phyloP scores from a whole-genome alignment of 2,329 filamentous ascomycete genomes.

The Stagonosporopsis chrysanthemi region DNA sequence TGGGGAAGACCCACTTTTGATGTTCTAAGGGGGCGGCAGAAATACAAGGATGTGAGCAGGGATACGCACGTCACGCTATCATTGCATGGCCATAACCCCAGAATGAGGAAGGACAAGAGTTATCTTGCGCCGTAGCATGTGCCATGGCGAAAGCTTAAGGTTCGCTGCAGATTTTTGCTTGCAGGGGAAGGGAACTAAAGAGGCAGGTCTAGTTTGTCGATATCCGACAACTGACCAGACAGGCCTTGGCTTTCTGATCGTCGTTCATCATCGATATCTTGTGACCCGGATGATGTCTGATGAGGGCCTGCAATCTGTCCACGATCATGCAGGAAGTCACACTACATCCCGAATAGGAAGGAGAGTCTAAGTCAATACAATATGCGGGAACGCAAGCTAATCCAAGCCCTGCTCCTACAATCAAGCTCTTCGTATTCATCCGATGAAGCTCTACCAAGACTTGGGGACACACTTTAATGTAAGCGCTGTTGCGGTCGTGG shows the following conservation, averaged over 20 bases:
- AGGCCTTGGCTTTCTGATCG: too few species aligned
- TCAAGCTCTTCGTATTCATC: not conserved
- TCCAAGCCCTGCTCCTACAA: not conserved
- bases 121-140: not conserved
- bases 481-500: not conserved
- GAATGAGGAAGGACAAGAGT: not conserved
- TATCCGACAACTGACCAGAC: too few species aligned
- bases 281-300: not conserved
- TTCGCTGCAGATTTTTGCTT: not conserved
- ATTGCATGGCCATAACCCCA: not conserved
- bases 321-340: not conserved
- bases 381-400: not conserved
- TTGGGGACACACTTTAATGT: not conserved
- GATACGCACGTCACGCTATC: not conserved
- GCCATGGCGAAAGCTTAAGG: not conserved
- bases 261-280: not conserved
- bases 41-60: slow-evolving; percentile 6
- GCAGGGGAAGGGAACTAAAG: not conserved
- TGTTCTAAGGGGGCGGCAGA: not conserved
- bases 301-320: not conserved
- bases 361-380: not conserved
- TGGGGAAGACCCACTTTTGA: not conserved
- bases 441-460: slow-evolving; percentile 4
- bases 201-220: not conserved
- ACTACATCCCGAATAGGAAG: slow-evolving; percentile 5